Base-by-base conservation (phyloP, 345 rosid genomes). In the Pseudoturritis turrita region DNA sequence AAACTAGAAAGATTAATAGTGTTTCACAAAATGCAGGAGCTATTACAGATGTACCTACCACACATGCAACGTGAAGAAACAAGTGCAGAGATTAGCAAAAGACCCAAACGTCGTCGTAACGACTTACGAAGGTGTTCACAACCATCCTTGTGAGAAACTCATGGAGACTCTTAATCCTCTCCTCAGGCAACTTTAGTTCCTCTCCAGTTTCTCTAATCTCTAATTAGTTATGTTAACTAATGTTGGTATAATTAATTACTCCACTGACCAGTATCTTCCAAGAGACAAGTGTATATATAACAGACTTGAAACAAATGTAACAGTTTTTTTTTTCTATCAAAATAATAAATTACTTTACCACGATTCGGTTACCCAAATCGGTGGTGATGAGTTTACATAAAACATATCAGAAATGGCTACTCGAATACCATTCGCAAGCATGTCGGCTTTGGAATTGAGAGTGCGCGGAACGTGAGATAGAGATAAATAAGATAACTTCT, bases 51-150 rank as follows among this genome's bases (percentile, higher is more conserved):
- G 97, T 83, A 91, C 97, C 7, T 87, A 91, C 75, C 96, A 88
- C 73, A 87, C 97, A 76, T 91, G 97, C 87, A 88, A 78, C 75
- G 97, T 91, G 79, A 91, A 88, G 89, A 91, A 91, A 75, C 96
- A 91, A 72, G 92, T 91, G 15, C 97, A 88, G 12, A 86, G 97
- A 85, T 77, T 87, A 5, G 86, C 91, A 2, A 87, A 84, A 61
- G 96, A 88, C 75, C 80, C 85, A 5, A 82, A 86, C 84, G 80
- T 91, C 25, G 91, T 91, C 21, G 92, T 91, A 45, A 91, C 96
- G 1, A 88, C 97, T 6, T 91, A 91, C 31, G 97, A 91, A 49
- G 97, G 96, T 52, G 64, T 86, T 52, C 97, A 90, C 45, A 85
- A 90, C 44, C 97, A 90, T 80, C 97, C 97, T 14, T 88, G 90